A percentile compares a stretch with the other conserved stretches of the same genome.
Evolutionary conservation across 2,329 filamentous ascomycete species (phyloP).

Genomic region (Aspergillus sp.): DNA sequence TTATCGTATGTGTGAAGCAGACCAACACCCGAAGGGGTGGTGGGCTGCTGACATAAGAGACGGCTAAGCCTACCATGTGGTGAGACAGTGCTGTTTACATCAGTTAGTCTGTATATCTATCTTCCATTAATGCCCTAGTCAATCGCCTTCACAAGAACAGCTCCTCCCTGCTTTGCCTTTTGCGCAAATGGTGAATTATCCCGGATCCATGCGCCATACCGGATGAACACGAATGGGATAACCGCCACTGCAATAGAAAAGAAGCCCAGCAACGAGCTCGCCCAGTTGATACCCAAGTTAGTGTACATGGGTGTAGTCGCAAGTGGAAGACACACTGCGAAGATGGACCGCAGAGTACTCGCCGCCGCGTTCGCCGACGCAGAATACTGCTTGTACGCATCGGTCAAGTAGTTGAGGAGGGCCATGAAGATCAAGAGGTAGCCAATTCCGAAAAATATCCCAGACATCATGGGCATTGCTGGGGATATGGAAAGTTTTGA

Average conservation of each 20-base stretch:
- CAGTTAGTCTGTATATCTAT: background rate
- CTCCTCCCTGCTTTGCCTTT: background rate
- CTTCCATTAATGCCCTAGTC: background rate
- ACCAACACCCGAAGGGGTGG: no score
- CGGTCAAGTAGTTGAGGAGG: slow-evolving; percentile 66
- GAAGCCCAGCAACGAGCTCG: slow-evolving; percentile 27
- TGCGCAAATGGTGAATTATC: slow-evolving; percentile 6
- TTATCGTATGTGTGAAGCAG: no score
- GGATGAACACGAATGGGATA: slow-evolving; percentile 20
- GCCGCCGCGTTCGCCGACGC: slow-evolving; percentile 55
- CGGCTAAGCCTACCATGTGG: no score
- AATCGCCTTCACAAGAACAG: background rate
- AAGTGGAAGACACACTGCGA: slow-evolving; percentile 60
- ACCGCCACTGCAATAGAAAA: slow-evolving; percentile 15
- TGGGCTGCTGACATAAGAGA: no score
- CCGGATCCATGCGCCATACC: slow-evolving; percentile 18
- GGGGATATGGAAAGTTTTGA: slow-evolving; percentile 16
- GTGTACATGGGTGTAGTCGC: slow-evolving; percentile 45
- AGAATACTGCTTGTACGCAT: slow-evolving; percentile 67
- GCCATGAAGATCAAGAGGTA: slow-evolving; percentile 61
- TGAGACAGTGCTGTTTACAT: no score
- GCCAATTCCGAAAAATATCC: slow-evolving; percentile 58
- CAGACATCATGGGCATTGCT: slow-evolving; percentile 54
- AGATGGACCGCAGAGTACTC: slow-evolving; percentile 42
- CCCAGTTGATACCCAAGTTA: slow-evolving; percentile 43